A percentile compares a stretch with the other conserved stretches of the same genome.
These are phyloP conservation scores for Pyronema omphalodes DNA, from an alignment of 495 filamentous ascomycete genomes.

Conservation along the genomic window DNA sequence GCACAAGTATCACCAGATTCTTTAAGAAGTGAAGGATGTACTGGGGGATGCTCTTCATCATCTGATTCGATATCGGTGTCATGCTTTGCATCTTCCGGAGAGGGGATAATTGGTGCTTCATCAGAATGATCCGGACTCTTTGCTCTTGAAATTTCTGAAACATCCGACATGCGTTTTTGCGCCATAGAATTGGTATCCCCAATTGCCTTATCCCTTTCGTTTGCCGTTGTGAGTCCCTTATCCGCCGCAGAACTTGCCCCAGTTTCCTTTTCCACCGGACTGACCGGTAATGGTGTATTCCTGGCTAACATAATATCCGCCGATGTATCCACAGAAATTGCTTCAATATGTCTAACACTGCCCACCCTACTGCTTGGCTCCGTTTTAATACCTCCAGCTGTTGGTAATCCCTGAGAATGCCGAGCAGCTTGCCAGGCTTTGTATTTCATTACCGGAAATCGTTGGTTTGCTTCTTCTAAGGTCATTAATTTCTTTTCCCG, in stretches of 20 bases:
- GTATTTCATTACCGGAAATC: constrained; percentile 90
- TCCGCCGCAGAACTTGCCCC: background rate
- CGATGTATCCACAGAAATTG: background rate
- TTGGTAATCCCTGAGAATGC: constrained; percentile 64
- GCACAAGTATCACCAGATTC: constrained; percentile 90
- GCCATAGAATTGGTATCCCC: background rate
- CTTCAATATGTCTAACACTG: constrained; percentile 45
- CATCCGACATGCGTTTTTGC: constrained; percentile 18
- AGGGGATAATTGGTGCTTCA: too few relatives aligned
- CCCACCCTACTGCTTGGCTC: constrained; percentile 45
- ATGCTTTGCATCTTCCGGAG: background rate
- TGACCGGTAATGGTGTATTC: background rate
- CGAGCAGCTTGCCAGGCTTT: constrained; percentile 80
- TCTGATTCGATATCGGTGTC: constrained; percentile 29
- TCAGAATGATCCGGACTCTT: constrained; percentile 15
- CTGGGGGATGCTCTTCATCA: constrained; percentile 57
- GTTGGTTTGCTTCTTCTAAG: constrained; percentile 95
- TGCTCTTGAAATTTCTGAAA: constrained; percentile 15
- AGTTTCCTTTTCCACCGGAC: background rate
- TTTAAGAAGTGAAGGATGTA: constrained; percentile 63
- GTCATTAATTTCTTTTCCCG: constrained; percentile 96
- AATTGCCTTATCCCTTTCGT: background rate
- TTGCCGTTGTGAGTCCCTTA: background rate
- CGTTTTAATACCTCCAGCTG: constrained; percentile 66
- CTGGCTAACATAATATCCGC: background rate